Evolutionary conservation across 2,329 filamentous ascomycete genomes (phyloP).

Genomic region (Alternaria rosae): DNA sequence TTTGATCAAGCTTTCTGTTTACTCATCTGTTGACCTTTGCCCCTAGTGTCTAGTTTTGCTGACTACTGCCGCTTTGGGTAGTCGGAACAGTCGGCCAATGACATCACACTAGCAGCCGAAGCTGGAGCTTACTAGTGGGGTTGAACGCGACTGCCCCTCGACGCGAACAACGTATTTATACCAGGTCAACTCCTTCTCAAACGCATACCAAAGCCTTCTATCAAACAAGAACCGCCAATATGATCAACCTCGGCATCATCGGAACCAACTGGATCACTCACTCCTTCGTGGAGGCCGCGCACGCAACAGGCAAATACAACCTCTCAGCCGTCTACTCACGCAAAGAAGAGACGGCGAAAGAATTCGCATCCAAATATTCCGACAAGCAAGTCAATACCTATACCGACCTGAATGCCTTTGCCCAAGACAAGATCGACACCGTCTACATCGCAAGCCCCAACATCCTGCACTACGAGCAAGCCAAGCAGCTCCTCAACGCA

Average conservation of each 20-base stretch:
- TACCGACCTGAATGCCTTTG: slow-evolving; percentile 52
- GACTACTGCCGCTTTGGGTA: slow-evolving; percentile 19
- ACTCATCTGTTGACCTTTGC: not conserved
- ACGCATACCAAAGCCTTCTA: not conserved
- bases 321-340: slow-evolving; percentile 58
- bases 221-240: slow-evolving; percentile 16
- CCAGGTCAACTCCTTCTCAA: not conserved
- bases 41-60: slow-evolving; percentile 1
- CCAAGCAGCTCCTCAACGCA: slow-evolving; percentile 52
- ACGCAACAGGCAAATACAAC: slow-evolving; percentile 54
- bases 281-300: slow-evolving; percentile 55
- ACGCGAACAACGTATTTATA: not conserved
- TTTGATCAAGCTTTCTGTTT: not conserved
- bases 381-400: slow-evolving; percentile 43
- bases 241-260: slow-evolving; percentile 56
- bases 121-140: slow-evolving; percentile 20
- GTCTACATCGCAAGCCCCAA: slow-evolving; percentile 61
- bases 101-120: slow-evolving; percentile 17
- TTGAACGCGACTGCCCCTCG: slow-evolving; percentile 16
- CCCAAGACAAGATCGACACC: slow-evolving; percentile 50
- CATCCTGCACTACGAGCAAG: slow-evolving; percentile 56
- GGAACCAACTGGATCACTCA: slow-evolving; percentile 61
- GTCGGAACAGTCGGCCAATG: slow-evolving; percentile 25
- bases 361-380: slow-evolving; percentile 54
- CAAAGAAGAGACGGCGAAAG: slow-evolving; percentile 51